These are phyloP conservation scores for Solanum hybrid DNA, from an alignment of 305 asterid species.

Conservation along the genomic window DNA sequence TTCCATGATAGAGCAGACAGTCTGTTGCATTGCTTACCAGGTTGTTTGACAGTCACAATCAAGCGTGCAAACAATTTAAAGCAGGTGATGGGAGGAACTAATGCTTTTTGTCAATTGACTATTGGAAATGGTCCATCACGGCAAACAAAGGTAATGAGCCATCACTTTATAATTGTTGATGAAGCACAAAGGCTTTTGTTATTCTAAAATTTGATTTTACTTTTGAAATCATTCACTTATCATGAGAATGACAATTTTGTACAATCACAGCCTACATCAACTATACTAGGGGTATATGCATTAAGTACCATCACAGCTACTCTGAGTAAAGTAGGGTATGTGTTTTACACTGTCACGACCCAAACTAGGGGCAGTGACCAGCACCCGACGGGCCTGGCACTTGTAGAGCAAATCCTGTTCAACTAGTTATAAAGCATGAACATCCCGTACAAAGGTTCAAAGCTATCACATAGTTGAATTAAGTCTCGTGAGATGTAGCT, in stretches of 20 bases:
- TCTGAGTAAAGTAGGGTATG: not conserved
- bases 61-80: slow-evolving; percentile 68
- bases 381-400: not conserved
- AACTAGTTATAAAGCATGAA: not conserved
- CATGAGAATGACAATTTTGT: not conserved
- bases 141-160: slow-evolving; percentile 61
- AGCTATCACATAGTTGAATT: not conserved
- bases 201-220: not conserved
- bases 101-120: slow-evolving; percentile 61
- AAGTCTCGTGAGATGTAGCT: not conserved
- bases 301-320: not conserved
- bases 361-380: not conserved
- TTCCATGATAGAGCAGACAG: slow-evolving; percentile 69
- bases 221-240: not conserved
- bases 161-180: not conserved
- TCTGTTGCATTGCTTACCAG: slow-evolving; percentile 74
- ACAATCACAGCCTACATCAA: not conserved
- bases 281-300: not conserved
- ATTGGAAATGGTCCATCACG: slow-evolving; percentile 70
- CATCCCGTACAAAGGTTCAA: not conserved
- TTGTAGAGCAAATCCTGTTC: not conserved
- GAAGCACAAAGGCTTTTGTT: not conserved
- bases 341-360: not conserved
- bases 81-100: slow-evolving; percentile 64
- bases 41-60: slow-evolving; percentile 72